Conservation (phyloP, 805 yeast genomes). For the Nakazawaea wyomingensis region DNA sequence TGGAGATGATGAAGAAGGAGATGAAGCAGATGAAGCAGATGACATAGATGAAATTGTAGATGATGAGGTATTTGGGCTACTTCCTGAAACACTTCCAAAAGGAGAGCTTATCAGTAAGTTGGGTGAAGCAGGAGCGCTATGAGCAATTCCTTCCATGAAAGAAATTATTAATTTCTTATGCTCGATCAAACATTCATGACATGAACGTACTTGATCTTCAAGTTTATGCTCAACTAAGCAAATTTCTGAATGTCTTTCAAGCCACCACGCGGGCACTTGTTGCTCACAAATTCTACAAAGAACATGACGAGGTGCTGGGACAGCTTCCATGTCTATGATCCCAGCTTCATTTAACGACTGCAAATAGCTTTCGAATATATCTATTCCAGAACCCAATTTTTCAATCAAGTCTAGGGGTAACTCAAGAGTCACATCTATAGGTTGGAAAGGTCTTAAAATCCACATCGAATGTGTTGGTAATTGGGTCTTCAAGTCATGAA, state of each 20-base stretch:
- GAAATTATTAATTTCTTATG: conserved; percentile 49
- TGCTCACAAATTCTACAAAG: conserved; percentile 91
- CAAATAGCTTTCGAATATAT: conserved; percentile 72
- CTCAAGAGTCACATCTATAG: conserved; percentile 58
- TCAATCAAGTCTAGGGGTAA: conserved; percentile 68
- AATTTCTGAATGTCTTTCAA: conserved; percentile 83
- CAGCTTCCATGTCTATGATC: conserved; percentile 52
- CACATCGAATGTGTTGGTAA: conserved; percentile 84
- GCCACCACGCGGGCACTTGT: conserved; percentile 92
- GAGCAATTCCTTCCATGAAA: conserved; percentile 36
- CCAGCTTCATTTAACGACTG: conserved; percentile 58
- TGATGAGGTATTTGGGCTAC: conserved; percentile 17
- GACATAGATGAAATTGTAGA: conserved; percentile 27
- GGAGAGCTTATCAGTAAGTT: conserved; percentile 5
- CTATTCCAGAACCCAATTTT: conserved; percentile 84
- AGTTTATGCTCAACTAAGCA: conserved; percentile 83
- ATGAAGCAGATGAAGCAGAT: conserved; percentile 16
- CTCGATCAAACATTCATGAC: conserved; percentile 74
- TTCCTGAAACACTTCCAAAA: conserved; percentile 13
- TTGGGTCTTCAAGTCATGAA: conserved; percentile 53
- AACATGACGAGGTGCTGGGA: conserved; percentile 78
- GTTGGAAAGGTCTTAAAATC: conserved; percentile 77
- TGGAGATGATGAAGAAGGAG: conserved; percentile 11
- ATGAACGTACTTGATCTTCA: conserved; percentile 66
- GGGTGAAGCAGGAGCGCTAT: conserved; percentile 13